Percentiles rank a stretch among this genome's conserved stretches.
Conservation (phyloP, 306 rosid species). For the Cucurbita argyrosperma region DNA sequence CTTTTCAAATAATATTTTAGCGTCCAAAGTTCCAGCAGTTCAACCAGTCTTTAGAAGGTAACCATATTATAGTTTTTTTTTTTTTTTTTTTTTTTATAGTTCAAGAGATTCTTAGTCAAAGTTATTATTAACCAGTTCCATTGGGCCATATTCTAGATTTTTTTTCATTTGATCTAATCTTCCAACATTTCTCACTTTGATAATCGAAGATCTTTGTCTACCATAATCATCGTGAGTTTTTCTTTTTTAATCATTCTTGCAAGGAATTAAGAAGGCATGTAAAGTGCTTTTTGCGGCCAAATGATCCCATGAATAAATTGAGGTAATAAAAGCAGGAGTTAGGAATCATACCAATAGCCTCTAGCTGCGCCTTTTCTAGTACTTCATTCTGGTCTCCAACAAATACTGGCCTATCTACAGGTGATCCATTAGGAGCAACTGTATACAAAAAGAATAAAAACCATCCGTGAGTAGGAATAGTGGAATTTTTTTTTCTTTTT, state of each 20-base stretch:
- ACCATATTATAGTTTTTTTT: not conserved
- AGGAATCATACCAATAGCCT: constrained; percentile 43
- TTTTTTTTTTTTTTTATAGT: too few species aligned
- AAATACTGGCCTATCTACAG: constrained; percentile 26
- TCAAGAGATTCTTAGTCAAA: not conserved
- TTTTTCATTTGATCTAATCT: not conserved
- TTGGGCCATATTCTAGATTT: not conserved
- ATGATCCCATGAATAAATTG: not conserved
- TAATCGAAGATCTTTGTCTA: not conserved
- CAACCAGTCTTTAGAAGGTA: not conserved
- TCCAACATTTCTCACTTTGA: not conserved
- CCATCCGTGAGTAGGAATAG: not conserved
- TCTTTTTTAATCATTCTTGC: not conserved
- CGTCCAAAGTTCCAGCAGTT: not conserved
- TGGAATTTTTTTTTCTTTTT: not conserved
- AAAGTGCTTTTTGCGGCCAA: not conserved
- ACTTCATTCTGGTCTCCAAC: constrained; percentile 28
- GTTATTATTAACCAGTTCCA: not conserved
- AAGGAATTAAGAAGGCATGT: not conserved
- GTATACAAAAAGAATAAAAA: not conserved
- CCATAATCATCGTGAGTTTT: not conserved
- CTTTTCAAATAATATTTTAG: not conserved
- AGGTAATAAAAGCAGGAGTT: not conserved
- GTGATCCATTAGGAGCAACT: constrained; percentile 28
- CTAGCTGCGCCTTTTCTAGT: constrained; percentile 44